A percentile compares a stretch with the other conserved stretches of the same genome.
Conservation (phyloP, 768 basidiomycete species). For the Hygrophoropsis aurantiaca region DNA sequence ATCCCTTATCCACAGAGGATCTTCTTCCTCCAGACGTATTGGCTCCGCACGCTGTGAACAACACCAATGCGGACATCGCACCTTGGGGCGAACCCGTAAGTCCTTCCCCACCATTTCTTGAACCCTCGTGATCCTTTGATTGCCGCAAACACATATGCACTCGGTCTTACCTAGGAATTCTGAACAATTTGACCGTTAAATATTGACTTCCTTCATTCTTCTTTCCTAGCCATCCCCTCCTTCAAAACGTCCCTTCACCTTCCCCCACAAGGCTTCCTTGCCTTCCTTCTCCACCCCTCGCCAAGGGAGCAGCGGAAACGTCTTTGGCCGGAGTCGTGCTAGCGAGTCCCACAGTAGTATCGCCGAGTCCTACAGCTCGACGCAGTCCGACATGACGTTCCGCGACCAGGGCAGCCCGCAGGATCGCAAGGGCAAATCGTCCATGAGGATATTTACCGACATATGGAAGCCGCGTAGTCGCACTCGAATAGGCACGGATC, state of each 20-base stretch:
- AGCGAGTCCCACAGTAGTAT: constrained; percentile 28
- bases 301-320: constrained; percentile 30
- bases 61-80: constrained; percentile 7
- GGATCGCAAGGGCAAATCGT: constrained; percentile 50
- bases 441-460: constrained; percentile 40
- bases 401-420: constrained; percentile 32
- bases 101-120: background rate
- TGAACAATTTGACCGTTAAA: background rate
- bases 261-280: constrained; percentile 32
- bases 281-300: constrained; percentile 37
- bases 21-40: background rate
- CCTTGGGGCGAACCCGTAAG: constrained; percentile 12
- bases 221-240: constrained; percentile 3
- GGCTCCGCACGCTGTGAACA: background rate
- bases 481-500: constrained; percentile 11
- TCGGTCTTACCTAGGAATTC: background rate
- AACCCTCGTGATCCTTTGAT: constrained; percentile 1
- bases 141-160: background rate
- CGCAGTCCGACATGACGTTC: constrained; percentile 34
- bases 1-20: background rate
- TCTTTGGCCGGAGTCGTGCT: constrained; percentile 25
- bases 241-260: constrained; percentile 18
- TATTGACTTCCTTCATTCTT: background rate
- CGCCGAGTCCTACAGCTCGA: constrained; percentile 27
- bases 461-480: constrained; percentile 26